Base-by-base conservation (phyloP, 2,329 filamentous ascomycete species). In the Paradendryphiella salina region DNA sequence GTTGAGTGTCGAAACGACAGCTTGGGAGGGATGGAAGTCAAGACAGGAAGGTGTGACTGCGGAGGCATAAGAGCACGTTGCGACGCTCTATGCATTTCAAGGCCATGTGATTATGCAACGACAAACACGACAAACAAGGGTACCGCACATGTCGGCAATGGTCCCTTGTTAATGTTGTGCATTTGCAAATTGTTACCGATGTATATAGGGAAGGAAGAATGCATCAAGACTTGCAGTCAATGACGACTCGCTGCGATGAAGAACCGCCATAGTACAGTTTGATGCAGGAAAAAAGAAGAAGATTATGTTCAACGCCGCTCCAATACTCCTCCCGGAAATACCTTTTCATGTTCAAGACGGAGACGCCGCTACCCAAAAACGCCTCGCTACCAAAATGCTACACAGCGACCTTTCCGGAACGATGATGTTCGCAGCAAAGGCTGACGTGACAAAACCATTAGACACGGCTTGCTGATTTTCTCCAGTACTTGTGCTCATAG, bases 1-100 rank as follows among this genome's bases (percentile, higher is more conserved):
- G 15, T 66, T 85, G 60, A 82, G 78, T 38, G 80, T 85, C 11
- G 84, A 86, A 68, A 86, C 83, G 28, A 86, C 84, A 29, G 75
- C 77, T 40, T 84, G 81, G 82, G 83, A 85, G 64, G 76, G 67
- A 18, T 67, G 75, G 60, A 73, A 73, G 60, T 70, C 66, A 33
- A 50, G 43, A 47, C 67, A 62, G 40, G 29, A 49, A 52, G 39
- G 39, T 34, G 50, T 14, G 9, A 35, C 29, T n/a, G 21, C 17
- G 5, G 26, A 38, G 26, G 18, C n/a, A 26, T 48, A 20, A 35
- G 20, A 28, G 21, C 20, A 23, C 3, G 20, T 17, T 35, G 29
- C 32, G 32, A 39, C 15, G 9, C 14, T 18, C 13, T 33, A 8
- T 21, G 6, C n/a, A 33, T 34, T 14, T 26, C 7, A 26, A 26